phyloP scores from a whole-genome alignment of 495 filamentous ascomycete species.

The Aspergillus homomorphus region DNA sequence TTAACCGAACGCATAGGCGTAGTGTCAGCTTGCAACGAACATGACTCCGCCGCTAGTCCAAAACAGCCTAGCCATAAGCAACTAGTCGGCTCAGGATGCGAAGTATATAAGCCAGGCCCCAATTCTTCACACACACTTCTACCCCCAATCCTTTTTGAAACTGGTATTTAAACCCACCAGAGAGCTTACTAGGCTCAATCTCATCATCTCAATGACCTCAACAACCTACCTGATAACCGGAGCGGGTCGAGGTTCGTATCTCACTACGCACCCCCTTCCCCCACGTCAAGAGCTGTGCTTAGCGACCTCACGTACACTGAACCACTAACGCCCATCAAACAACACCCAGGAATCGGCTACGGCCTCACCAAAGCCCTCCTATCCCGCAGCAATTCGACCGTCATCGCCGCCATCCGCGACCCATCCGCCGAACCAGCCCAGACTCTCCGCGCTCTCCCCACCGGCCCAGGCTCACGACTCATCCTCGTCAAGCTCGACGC shows the following conservation, averaged over 20 bases:
- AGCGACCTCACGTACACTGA: background rate
- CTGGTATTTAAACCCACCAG: no score
- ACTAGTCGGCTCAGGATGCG: background rate
- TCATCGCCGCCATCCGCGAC: conserved; percentile 1
- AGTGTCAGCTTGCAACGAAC: background rate
- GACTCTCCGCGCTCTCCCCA: background rate
- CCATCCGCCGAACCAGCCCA: background rate
- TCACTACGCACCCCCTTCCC: background rate
- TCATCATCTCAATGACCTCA: background rate
- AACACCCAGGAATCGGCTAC: conserved; percentile 1
- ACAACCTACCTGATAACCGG: conserved; percentile 3
- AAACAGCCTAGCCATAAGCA: background rate
- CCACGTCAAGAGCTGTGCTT: background rate
- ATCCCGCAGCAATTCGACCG: background rate
- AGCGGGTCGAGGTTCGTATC: background rate
- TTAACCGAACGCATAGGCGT: background rate
- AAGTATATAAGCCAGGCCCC: background rate
- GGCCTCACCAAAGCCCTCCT: background rate
- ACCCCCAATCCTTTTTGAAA: background rate
- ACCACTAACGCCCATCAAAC: background rate
- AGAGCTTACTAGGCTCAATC: no score
- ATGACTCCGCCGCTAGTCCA: background rate
- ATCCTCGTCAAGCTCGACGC: background rate
- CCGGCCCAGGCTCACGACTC: background rate
- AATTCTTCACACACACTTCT: background rate